Evolutionary conservation across 371 early-diverging fungal species (phyloP), one percentile per base, ranked within the genome.

Genomic region (Mortierella sp.): DNA sequence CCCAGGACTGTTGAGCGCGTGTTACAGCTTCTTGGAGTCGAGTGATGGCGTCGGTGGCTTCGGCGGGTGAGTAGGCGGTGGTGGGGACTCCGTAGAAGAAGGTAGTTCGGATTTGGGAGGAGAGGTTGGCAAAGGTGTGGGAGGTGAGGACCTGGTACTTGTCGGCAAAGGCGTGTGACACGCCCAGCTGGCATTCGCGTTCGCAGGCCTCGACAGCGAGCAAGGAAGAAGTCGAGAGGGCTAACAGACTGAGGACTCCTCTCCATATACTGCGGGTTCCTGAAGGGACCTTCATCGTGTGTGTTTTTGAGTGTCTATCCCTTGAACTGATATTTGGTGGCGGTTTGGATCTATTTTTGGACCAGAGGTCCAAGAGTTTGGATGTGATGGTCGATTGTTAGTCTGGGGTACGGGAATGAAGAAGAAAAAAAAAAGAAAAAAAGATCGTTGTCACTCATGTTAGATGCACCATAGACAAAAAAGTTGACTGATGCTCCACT

Each of bases 101-200:
- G 31, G 87, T 5, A 86, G 58, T 7, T 81, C 66, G 14, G 86
- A 68, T 29, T 82, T 86, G 50, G 45, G 66, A 14, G 74, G 65
- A 13, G 88, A 66, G 9, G 63, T 44, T 1, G 76, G 52, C 13
- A 88, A 80, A 37, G 85, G 74, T 10, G n/a, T 74, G 24, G 47
- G 79, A n/a, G 24, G 80, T 79, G 41, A 91, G 74, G 24, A 79
- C 64, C 31, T 81, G 74, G 52, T 91, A 91, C 47, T 84, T 80
- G 34, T 80, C 85, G 10, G 89, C 88, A 63, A 91, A 90, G 19
- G 85, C 89, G 31, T 71, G 68, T 10, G 92, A 87, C 10, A 90
- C 84, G 70, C 88, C 89, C 37, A 85, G 77, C 44, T 90, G 89
- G 68, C 92, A 91, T 41, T 87, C 85, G n/a, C 86, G 87, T 65